Conservation (phyloP, 23 red algal species). For the Pyropia yezoensis region DNA sequence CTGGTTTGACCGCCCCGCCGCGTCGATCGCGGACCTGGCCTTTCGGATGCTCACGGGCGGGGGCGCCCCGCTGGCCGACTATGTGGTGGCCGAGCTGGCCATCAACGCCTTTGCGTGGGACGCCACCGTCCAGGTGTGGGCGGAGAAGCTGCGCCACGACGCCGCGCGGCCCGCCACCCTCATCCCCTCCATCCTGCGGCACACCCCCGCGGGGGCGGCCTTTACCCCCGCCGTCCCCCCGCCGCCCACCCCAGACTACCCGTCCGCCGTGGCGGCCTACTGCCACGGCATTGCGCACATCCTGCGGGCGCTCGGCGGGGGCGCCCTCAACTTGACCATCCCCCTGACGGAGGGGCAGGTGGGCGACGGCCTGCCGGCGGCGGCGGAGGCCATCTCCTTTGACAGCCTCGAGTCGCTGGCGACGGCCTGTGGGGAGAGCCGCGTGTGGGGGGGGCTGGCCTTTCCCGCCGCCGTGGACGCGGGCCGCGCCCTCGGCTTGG, state of each 20-base stretch:
- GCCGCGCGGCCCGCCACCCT: conserved; percentile 1
- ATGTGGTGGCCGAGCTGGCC: conserved; percentile 10
- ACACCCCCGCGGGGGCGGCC: background rate
- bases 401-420: background rate
- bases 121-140: conserved; percentile 19
- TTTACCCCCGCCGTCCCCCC: conserved; percentile 14
- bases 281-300: background rate
- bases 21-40: too few relatives aligned
- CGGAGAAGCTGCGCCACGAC: conserved; percentile 32
- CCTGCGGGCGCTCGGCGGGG: too few relatives aligned
- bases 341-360: too few relatives aligned
- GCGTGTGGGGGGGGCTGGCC: conserved; percentile 26
- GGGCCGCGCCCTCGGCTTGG: conserved; percentile 8
- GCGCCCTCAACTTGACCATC: too few relatives aligned
- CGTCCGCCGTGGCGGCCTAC: conserved; percentile 5
- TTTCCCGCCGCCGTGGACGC: conserved; percentile 16
- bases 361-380: background rate
- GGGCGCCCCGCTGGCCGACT: conserved; percentile 3
- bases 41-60: too few relatives aligned
- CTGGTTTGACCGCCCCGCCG: too few relatives aligned
- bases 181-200: too few relatives aligned
- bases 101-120: conserved; percentile 17
- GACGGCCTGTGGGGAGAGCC: conserved; percentile 19
- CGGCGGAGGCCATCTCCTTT: conserved; percentile 14
- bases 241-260: conserved; percentile 28